phyloP scores from a whole-genome alignment of 2,329 filamentous ascomycete species.

The Calonectria pteridis region DNA sequence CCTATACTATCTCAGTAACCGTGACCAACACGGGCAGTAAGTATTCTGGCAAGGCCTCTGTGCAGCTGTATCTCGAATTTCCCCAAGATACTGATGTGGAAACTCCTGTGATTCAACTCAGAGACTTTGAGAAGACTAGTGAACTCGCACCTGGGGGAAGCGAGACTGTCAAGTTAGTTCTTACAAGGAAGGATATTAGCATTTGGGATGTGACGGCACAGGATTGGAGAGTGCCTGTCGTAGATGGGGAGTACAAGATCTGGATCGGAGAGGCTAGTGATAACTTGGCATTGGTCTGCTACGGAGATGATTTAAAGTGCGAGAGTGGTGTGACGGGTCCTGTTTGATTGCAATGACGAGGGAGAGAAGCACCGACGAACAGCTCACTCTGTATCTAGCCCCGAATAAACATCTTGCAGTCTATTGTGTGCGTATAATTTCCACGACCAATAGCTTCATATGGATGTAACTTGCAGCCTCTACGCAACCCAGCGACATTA shows the following conservation, averaged over 20 bases:
- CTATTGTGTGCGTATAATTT: neutral
- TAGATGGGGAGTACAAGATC: constrained; percentile 52
- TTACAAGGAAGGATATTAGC: constrained; percentile 78
- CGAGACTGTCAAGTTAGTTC: constrained; percentile 64
- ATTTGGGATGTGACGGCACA: constrained; percentile 77
- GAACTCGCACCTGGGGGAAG: constrained; percentile 66
- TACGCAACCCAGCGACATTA: neutral
- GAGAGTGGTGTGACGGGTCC: constrained; percentile 31
- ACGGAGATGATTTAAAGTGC: constrained; percentile 46
- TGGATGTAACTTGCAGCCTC: neutral
- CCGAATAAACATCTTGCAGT: neutral
- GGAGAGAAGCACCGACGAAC: no score
- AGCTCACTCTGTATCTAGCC: neutral
- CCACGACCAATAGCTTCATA: neutral
- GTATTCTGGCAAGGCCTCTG: constrained; percentile 58
- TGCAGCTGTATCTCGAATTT: constrained; percentile 61
- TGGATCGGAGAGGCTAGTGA: constrained; percentile 57
- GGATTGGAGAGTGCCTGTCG: constrained; percentile 72
- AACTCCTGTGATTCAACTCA: constrained; percentile 76
- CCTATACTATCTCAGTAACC: constrained; percentile 57
- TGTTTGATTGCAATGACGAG: neutral
- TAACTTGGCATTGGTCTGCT: constrained; percentile 47
- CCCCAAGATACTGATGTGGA: constrained; percentile 59
- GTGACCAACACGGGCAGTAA: constrained; percentile 66
- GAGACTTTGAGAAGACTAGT: constrained; percentile 78